A percentile compares a stretch with the other conserved stretches of the same genome.
Evolutionary conservation across 1,284 basidiomycete genomes (phyloP).

Genomic region (Sphaerobolus stellatus): DNA sequence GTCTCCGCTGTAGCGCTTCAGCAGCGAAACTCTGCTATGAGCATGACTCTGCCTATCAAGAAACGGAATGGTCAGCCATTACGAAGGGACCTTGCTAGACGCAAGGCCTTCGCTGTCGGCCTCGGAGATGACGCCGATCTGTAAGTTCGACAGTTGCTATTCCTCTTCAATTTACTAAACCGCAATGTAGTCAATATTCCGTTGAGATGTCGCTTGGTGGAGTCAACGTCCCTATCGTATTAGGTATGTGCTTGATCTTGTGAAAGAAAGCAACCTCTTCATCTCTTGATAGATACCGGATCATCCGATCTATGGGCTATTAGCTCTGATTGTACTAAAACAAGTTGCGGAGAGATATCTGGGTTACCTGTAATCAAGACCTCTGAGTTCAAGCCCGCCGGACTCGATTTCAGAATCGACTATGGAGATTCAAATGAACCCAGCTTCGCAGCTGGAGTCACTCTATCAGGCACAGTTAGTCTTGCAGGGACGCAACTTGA

Average conservation of each 20-base stretch:
- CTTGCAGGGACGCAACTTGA: slow-evolving; percentile 10
- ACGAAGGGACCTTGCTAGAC: no score
- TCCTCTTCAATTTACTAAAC: background rate
- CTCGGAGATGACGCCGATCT: slow-evolving; percentile 48
- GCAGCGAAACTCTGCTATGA: no score
- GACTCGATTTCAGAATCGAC: no score
- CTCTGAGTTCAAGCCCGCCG: no score
- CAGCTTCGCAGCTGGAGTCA: slow-evolving; percentile 48
- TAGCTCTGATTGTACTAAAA: slow-evolving; percentile 36
- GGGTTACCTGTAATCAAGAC: no score
- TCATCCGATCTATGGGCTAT: slow-evolving; percentile 57
- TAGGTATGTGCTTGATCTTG: background rate
- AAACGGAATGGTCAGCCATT: no score
- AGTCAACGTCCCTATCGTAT: background rate
- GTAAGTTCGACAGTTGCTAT: slow-evolving; percentile 31
- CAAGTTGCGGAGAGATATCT: no score
- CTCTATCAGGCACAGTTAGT: slow-evolving; percentile 26
- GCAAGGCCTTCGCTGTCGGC: slow-evolving; percentile 33
- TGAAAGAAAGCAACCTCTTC: background rate
- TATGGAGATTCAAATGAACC: slow-evolving; percentile 59
- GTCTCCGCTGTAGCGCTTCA: no score
- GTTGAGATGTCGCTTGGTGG: slow-evolving; percentile 38
- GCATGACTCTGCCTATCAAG: no score
- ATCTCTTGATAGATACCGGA: slow-evolving; percentile 41
- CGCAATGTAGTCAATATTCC: slow-evolving; percentile 48